A percentile compares a stretch with the other conserved stretches of the same genome.
phyloP scores from a whole-genome alignment of 140 eudicot genomes.

The Cichorium intybus region DNA sequence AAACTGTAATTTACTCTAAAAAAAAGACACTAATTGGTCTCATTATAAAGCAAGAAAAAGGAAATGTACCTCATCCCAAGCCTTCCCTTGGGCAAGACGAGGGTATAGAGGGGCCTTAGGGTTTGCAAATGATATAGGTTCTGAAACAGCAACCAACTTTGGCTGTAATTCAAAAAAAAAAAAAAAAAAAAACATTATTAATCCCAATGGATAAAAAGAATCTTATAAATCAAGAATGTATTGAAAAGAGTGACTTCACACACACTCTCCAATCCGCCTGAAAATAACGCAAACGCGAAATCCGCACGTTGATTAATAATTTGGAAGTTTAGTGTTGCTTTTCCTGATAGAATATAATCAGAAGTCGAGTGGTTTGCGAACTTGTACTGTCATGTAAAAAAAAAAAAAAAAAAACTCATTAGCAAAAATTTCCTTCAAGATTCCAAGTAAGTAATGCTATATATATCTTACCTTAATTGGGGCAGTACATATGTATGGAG shows the following conservation, averaged over 20 bases:
- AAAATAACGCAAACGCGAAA: conserved; percentile 43
- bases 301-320: conserved; percentile 20
- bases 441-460: not conserved
- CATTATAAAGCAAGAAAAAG: not conserved
- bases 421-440: not conserved
- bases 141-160: conserved; percentile 35
- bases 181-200: not conserved
- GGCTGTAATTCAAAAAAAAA: conserved; percentile 27
- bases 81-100: conserved; percentile 41
- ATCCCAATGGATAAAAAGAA: not conserved
- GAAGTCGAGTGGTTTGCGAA: conserved; percentile 37
- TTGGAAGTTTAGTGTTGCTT: conserved; percentile 30
- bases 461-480: conserved; percentile 45
- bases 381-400: conserved; percentile 28
- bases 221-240: not conserved
- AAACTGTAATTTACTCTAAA: too few species aligned
- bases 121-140: conserved; percentile 33
- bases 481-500: conserved; percentile 37
- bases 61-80: conserved; percentile 28
- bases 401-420: not conserved
- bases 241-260: not conserved
- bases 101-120: conserved; percentile 51
- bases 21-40: too few species aligned
- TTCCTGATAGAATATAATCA: conserved; percentile 32
- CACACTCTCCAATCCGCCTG: conserved; percentile 42